Evolutionary conservation across 768 basidiomycete species (phyloP), one percentile per base, ranked within the genome.

Genomic region (Mycena venus): DNA sequence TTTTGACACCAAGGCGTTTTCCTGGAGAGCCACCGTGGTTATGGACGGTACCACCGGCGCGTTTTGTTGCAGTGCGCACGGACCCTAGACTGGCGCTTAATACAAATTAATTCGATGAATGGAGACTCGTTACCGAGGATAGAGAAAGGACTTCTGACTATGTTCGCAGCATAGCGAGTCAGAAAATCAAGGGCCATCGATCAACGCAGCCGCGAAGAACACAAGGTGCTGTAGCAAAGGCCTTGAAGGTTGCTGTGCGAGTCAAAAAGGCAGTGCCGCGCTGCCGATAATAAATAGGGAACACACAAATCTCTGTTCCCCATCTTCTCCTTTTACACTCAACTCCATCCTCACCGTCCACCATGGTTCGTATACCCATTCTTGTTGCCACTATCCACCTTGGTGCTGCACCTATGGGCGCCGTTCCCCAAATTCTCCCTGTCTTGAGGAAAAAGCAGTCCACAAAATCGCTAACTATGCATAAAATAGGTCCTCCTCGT

Each of bases 11-110:
- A 34, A 99, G 86, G 27, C 98, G 92, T 84, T 96, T 94, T 76
- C 98, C 98, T 15, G 96, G 93, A 0, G 96, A 97, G 73, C 95
- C 94, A 72, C 98, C 93, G 78, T 96, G 94, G 82, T 99, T 99
- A 82, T 94, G 92, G 3, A 97, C 94, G 10, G 94, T 95, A 47
- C 98, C 98, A 78, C 97, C 98, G 55, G 97, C 98, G 51, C 96
- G 92, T 84, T 99, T 99, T 70, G 98, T 99, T 40, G 98, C 97
- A 15, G 94, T 98, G 80, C 98, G 93, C 60, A 98, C 87, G 51
- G 96, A 90, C 34, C 93, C 92, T 79, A n/a, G 25, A 85, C 68
- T n/a, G 40, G 12, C 61, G 63, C 60, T 75, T 38, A 32, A 47
- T 56, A 44, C n/a, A 12, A 44, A 67, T 29, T 34, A 25, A 36